phyloP scores from a whole-genome alignment of 2,329 filamentous ascomycete genomes.

The Cordyceps pruinosa region DNA sequence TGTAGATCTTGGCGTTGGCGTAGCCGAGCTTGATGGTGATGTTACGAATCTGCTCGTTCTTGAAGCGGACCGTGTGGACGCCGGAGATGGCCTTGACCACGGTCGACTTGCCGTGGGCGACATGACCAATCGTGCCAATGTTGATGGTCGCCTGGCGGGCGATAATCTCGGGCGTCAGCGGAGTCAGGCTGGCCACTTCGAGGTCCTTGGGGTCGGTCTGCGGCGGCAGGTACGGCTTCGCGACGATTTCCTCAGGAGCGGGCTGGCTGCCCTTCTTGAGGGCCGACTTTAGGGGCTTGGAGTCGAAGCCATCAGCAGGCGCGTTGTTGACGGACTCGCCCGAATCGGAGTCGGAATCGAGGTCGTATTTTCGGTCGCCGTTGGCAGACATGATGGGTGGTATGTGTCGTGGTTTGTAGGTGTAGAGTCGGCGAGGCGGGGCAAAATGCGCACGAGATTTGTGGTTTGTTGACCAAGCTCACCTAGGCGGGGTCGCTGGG shows the following conservation, averaged over 20 bases:
- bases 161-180: conserved; percentile 93
- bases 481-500: conserved; percentile 3
- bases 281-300: conserved; percentile 72
- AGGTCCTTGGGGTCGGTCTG: conserved; percentile 90
- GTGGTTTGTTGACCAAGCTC: conserved; percentile 5
- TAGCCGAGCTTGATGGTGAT: conserved; percentile 99
- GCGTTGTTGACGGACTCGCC: conserved; percentile 58
- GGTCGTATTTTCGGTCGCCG: conserved; percentile 59
- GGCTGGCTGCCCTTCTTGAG: conserved; percentile 65
- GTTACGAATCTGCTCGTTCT: conserved; percentile 98
- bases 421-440: conserved; percentile 10
- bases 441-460: conserved; percentile 15
- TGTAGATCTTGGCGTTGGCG: conserved; percentile 98
- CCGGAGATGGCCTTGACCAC: conserved; percentile 99
- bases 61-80: conserved; percentile 97
- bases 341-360: conserved; percentile 64
- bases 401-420: not conserved
- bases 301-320: conserved; percentile 47
- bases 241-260: conserved; percentile 49
- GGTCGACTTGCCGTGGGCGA: conserved; percentile 97
- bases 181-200: conserved; percentile 72
- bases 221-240: conserved; percentile 57
- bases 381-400: conserved; percentile 45
- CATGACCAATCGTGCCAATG: conserved; percentile 96
- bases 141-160: conserved; percentile 97